Evolutionary conservation across 2,329 filamentous ascomycete species (phyloP).

Genomic region (Sphaerulina vaccinii): DNA sequence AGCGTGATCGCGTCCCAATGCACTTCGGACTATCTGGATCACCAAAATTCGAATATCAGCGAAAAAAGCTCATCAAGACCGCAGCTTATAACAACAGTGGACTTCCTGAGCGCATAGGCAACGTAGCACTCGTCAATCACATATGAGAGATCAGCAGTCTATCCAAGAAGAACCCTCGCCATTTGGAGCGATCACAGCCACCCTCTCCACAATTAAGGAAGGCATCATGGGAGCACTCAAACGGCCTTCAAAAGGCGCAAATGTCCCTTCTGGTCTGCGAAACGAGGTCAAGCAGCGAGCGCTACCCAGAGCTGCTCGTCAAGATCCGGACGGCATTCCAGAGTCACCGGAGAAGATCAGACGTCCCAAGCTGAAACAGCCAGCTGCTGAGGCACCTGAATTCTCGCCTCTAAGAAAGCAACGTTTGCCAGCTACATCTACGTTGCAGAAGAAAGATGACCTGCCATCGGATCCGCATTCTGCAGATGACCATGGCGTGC

Average conservation of each 20-base stretch:
- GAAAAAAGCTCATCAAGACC: too few species aligned
- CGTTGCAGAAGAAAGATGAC: not conserved
- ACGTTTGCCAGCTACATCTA: not conserved
- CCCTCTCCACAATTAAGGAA: not conserved
- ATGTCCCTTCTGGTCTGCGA: not conserved
- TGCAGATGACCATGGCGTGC: not conserved
- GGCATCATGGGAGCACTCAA: too few species aligned
- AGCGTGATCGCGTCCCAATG: too few species aligned
- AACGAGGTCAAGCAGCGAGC: not conserved
- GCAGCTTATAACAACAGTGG: too few species aligned
- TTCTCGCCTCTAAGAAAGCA: slow-evolving; percentile 3
- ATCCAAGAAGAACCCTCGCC: too few species aligned
- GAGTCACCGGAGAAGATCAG: not conserved
- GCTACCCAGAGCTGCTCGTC: slow-evolving; percentile 1
- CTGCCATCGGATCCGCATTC: not conserved
- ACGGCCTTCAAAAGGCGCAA: not conserved
- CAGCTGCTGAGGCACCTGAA: not conserved
- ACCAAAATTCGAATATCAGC: too few species aligned
- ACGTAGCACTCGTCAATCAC: too few species aligned
- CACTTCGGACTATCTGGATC: too few species aligned
- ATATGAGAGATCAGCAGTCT: too few species aligned
- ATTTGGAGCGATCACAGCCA: not conserved
- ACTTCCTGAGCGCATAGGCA: too few species aligned
- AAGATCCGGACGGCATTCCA: slow-evolving; percentile 3
- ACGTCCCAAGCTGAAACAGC: not conserved